Evolutionary conservation across 306 rosid genomes (phyloP).

Genomic region (Alnus rubra): DNA sequence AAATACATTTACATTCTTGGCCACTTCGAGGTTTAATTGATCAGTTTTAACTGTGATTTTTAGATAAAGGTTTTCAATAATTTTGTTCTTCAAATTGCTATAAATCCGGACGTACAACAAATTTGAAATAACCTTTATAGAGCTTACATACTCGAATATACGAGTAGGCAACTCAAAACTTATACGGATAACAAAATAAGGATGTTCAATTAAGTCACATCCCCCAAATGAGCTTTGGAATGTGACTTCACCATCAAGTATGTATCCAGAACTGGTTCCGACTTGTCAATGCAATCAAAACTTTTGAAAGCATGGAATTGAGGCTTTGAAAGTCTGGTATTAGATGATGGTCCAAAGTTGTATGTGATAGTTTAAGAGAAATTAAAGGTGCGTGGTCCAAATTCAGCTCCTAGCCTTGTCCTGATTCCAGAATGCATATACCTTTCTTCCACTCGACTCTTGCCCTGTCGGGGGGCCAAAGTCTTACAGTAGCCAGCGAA

Average conservation of each 20-base stretch:
- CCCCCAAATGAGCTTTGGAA: background rate
- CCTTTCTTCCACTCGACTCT: background rate
- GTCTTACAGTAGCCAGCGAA: background rate
- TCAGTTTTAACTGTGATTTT: too few species aligned
- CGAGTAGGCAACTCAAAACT: too few species aligned
- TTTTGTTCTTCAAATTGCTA: too few species aligned
- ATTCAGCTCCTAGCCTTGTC: background rate
- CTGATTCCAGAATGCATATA: background rate
- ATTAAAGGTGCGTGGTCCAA: background rate
- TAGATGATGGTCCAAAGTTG: slow-evolving; percentile 10
- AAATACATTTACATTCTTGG: too few species aligned
- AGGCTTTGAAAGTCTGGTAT: background rate
- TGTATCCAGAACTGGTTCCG: background rate
- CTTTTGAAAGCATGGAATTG: background rate
- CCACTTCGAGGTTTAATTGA: too few species aligned
- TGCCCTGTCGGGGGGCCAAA: background rate
- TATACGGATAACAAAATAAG: too few species aligned
- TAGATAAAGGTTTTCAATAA: too few species aligned
- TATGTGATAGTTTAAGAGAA: background rate
- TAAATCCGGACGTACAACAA: too few species aligned
- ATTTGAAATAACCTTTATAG: too few species aligned
- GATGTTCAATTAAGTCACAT: background rate
- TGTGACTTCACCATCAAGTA: background rate
- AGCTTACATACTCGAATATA: too few species aligned
- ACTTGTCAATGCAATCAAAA: background rate